phyloP scores from a whole-genome alignment of 306 rosid species.

The Quercus variabilis region DNA sequence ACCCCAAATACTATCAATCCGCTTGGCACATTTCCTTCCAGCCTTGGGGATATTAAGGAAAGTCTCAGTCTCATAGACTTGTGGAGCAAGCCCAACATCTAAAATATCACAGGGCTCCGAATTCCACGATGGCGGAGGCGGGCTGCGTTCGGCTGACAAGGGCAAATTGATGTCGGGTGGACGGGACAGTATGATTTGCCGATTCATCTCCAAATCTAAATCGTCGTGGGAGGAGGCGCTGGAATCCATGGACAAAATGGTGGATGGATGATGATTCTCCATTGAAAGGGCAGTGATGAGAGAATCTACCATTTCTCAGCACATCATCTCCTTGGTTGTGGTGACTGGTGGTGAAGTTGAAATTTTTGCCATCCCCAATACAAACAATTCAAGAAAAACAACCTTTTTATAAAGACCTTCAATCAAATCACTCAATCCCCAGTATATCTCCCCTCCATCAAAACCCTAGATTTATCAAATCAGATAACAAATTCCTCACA shows the following conservation, averaged over 20 bases:
- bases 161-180: conserved; percentile 88
- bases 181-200: conserved; percentile 66
- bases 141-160: conserved; percentile 77
- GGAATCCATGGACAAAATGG: conserved; percentile 89
- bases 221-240: conserved; percentile 92
- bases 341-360: conserved; percentile 55
- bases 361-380: conserved; percentile 41
- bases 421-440: conserved; percentile 83
- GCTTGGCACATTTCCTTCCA: conserved; percentile 74
- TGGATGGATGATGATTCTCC: conserved; percentile 90
- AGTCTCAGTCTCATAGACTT: conserved; percentile 71
- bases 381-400: conserved; percentile 54
- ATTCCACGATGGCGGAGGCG: conserved; percentile 69
- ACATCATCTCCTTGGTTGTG: conserved; percentile 42
- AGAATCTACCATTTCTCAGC: conserved; percentile 69
- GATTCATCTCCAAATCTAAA: conserved; percentile 79
- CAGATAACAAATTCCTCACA: conserved; percentile 47
- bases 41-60: conserved; percentile 61
- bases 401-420: conserved; percentile 53
- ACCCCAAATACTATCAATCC: conserved; percentile 91
- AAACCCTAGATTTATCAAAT: conserved; percentile 81
- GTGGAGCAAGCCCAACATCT: conserved; percentile 81
- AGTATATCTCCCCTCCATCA: conserved; percentile 99
- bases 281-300: conserved; percentile 66
- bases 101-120: conserved; percentile 68